A percentile compares a stretch with the other conserved stretches of the same genome.
phyloP scores from a whole-genome alignment of 352 stramenopile genomes.

The Plasmopara viticola region DNA sequence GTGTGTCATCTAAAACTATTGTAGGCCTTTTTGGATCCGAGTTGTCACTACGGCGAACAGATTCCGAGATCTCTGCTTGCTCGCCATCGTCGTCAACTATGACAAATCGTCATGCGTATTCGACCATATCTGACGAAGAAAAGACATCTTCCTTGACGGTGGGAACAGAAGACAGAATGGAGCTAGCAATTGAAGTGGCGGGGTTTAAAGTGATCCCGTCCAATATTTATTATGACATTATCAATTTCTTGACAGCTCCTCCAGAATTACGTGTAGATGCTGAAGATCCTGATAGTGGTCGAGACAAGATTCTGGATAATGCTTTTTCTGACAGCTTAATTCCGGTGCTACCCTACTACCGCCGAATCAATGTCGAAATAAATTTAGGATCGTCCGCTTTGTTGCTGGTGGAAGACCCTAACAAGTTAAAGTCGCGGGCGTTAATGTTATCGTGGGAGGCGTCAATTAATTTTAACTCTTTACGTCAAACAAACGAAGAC shows the following conservation, averaged over 20 bases:
- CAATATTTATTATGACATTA: constrained; percentile 75
- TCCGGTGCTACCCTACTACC: constrained; percentile 26
- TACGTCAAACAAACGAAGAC: constrained; percentile 40
- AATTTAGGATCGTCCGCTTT: constrained; percentile 60
- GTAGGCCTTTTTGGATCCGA: constrained; percentile 31
- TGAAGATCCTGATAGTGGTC: constrained; percentile 20
- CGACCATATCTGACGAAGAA: constrained; percentile 16
- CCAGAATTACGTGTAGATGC: constrained; percentile 20
- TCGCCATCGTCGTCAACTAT: constrained; percentile 25
- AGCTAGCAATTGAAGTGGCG: constrained; percentile 63
- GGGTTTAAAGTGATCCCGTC: constrained; percentile 76
- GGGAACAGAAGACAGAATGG: constrained; percentile 40
- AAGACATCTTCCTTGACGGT: constrained; percentile 5
- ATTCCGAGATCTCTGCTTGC: constrained; percentile 30
- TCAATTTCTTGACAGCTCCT: constrained; percentile 55
- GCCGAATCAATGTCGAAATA: constrained; percentile 45
- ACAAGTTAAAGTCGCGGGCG: constrained; percentile 59
- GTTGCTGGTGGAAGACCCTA: constrained; percentile 68
- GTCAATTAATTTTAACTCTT: constrained; percentile 50
- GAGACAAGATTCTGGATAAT: constrained; percentile 2
- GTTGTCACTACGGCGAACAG: constrained; percentile 25
- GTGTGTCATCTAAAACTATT: constrained; percentile 35
- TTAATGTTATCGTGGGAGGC: constrained; percentile 82
- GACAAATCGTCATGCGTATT: constrained; percentile 11
- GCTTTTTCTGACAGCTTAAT: constrained; percentile 7